Conservation (phyloP, 768 basidiomycete species). For the Hysterangium stoloniferum region DNA sequence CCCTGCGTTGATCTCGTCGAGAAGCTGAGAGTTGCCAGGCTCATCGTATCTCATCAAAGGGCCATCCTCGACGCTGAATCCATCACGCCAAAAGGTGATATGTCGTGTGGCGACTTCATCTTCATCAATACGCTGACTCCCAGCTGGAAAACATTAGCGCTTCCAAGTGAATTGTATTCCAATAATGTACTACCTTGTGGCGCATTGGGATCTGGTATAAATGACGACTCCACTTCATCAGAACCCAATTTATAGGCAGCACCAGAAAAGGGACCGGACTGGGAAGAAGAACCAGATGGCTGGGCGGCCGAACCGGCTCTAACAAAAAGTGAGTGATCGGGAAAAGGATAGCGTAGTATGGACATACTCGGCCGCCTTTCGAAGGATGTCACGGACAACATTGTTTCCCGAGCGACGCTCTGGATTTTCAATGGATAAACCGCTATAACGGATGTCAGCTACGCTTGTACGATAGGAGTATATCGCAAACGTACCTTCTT, state of each 20-base stretch:
- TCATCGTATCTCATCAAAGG: constrained; percentile 79
- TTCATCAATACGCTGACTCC: constrained; percentile 29
- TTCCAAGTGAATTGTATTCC: not conserved
- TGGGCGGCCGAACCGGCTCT: constrained; percentile 33
- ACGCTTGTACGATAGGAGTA: not conserved
- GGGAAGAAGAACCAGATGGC: constrained; percentile 11
- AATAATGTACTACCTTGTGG: constrained; percentile 15
- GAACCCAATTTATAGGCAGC: constrained; percentile 82
- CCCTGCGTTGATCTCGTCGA: constrained; percentile 77
- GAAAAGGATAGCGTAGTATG: constrained; percentile 11
- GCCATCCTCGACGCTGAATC: constrained; percentile 88
- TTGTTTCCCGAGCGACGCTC: constrained; percentile 30
- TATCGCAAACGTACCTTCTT: constrained; percentile 49
- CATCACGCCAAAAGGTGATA: constrained; percentile 89
- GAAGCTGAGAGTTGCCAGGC: constrained; percentile 56
- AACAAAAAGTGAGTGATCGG: not conserved
- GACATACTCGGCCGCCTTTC: constrained; percentile 73
- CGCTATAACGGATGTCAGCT: constrained; percentile 52
- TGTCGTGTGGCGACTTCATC: constrained; percentile 59
- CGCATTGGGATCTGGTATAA: constrained; percentile 64
- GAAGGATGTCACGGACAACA: constrained; percentile 60
- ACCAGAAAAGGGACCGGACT: constrained; percentile 43
- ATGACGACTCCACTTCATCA: constrained; percentile 77
- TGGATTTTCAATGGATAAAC: constrained; percentile 84
- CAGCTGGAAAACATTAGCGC: constrained; percentile 12